phyloP scores from a whole-genome alignment of 2,329 filamentous ascomycete species.

The Cercospora berteroae region DNA sequence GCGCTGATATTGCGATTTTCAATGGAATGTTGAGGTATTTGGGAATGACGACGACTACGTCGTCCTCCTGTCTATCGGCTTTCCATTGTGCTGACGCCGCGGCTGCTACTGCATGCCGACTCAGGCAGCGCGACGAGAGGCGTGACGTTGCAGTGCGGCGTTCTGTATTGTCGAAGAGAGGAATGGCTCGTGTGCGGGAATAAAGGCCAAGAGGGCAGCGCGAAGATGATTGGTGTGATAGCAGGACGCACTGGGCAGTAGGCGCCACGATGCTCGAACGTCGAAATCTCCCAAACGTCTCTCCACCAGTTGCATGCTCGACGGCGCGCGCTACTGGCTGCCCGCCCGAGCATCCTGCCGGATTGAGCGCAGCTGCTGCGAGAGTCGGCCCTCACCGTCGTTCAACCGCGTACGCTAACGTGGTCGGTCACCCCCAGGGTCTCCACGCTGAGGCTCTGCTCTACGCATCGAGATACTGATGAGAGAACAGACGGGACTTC shows the following conservation, averaged over 20 bases:
- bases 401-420: neutral
- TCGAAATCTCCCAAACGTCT: conserved; percentile 14
- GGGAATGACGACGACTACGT: neutral
- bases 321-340: neutral
- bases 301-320: conserved; percentile 4
- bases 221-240: neutral
- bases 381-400: conserved; percentile 8
- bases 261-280: conserved; percentile 2
- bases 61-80: neutral
- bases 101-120: neutral
- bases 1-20: conserved; percentile 4
- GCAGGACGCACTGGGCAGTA: neutral
- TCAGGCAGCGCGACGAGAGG: neutral
- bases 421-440: neutral
- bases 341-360: neutral
- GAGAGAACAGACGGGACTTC: neutral
- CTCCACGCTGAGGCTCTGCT: neutral
- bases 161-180: conserved; percentile 6
- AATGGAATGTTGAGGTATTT: neutral
- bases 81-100: neutral
- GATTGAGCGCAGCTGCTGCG: neutral
- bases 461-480: neutral
- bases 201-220: neutral
- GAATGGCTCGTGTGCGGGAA: conserved; percentile 3
- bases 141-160: neutral